Evolutionary conservation across 371 early-diverging fungal genomes (phyloP).

Genomic region (Rhizopus microsporus): DNA sequence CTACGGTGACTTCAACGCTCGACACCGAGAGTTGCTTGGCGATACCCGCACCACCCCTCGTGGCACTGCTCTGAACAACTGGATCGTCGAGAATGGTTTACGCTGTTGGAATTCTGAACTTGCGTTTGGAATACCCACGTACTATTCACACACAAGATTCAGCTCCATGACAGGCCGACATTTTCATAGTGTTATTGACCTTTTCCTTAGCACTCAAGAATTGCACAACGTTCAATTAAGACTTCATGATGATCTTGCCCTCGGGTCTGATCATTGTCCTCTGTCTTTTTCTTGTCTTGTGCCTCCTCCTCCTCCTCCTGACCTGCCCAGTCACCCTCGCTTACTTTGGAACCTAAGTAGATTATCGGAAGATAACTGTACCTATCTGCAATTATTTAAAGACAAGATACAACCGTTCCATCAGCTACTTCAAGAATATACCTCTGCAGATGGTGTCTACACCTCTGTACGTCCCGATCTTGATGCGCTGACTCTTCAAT

Average conservation of each 20-base stretch:
- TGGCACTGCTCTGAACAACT: neutral
- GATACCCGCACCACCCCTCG: slow-evolving; percentile 6
- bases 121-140: slow-evolving; percentile 1
- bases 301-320: neutral
- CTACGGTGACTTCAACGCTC: slow-evolving; percentile 19
- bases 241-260: slow-evolving; percentile 3
- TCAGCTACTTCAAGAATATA: neutral
- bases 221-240: too few species aligned
- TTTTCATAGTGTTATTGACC: neutral
- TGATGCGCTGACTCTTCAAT: neutral
- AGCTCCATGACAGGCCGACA: too few species aligned
- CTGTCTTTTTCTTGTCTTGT: slow-evolving; percentile 1
- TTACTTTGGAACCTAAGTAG: slow-evolving; percentile 12
- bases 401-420: neutral
- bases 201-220: slow-evolving; percentile 1
- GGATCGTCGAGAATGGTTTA: neutral
- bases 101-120: slow-evolving; percentile 5
- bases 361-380: neutral
- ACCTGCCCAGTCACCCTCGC: neutral
- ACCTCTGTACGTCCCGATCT: neutral
- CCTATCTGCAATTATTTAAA: neutral
- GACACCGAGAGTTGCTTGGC: slow-evolving; percentile 4
- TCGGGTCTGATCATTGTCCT: slow-evolving; percentile 16
- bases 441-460: neutral
- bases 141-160: neutral